Evolutionary conservation across 805 yeast genomes (phyloP).

Genomic region (Metschnikowia reukaufii): DNA sequence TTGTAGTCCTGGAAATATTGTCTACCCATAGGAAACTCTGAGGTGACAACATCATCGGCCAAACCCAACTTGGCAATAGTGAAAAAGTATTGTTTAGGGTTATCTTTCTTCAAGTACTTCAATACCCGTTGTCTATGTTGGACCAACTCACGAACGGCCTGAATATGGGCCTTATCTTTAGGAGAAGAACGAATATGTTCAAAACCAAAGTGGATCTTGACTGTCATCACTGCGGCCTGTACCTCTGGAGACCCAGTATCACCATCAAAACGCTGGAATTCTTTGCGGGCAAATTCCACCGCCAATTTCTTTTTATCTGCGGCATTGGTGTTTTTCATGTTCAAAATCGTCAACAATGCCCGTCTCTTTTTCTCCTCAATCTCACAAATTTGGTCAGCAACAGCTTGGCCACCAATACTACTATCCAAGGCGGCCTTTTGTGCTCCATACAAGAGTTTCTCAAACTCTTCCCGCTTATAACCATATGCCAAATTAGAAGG

Average conservation of each 20-base stretch:
- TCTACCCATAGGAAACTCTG: slow-evolving; percentile 80
- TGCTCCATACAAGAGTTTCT: slow-evolving; percentile 75
- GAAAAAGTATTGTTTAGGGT: slow-evolving; percentile 83
- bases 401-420: slow-evolving; percentile 30
- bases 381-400: slow-evolving; percentile 28
- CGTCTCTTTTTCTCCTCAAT: slow-evolving; percentile 59
- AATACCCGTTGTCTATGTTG: slow-evolving; percentile 85
- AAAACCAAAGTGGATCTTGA: slow-evolving; percentile 74
- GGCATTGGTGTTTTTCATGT: slow-evolving; percentile 67
- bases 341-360: slow-evolving; percentile 68
- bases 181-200: slow-evolving; percentile 65
- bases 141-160: slow-evolving; percentile 75
- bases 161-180: slow-evolving; percentile 70
- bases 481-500: slow-evolving; percentile 63
- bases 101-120: slow-evolving; percentile 75
- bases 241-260: slow-evolving; percentile 96
- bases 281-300: slow-evolving; percentile 64
- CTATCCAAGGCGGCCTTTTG: slow-evolving; percentile 56
- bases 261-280: slow-evolving; percentile 80
- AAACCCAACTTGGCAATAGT: slow-evolving; percentile 85
- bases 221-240: slow-evolving; percentile 89
- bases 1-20: slow-evolving; percentile 75
- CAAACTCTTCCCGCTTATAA: slow-evolving; percentile 62
- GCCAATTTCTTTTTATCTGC: slow-evolving; percentile 59
- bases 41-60: slow-evolving; percentile 71